Evolutionary conservation across 1,284 basidiomycete species (phyloP), one percentile per base, ranked within the genome.

Genomic region (Baeospora myosura): DNA sequence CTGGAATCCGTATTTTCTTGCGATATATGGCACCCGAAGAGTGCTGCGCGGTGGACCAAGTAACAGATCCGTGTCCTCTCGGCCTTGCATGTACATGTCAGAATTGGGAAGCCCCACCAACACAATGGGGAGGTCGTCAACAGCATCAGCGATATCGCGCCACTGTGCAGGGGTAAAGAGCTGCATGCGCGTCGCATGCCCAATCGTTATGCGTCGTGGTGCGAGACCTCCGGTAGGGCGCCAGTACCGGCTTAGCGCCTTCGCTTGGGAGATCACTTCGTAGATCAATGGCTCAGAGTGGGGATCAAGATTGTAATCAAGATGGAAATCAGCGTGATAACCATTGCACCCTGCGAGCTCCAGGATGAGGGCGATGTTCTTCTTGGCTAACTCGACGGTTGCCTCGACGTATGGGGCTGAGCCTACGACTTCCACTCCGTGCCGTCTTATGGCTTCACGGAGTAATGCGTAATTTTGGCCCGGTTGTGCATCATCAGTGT

Each of bases 1-100:
- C 35, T 66, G 59, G 24, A 81, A 48, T 8, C 66, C 65, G 52
- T 71, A 66, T 38, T 69, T 60, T 43, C 58, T 58, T 43, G 61
- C 60, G 31, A 77, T 57, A 42, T 64, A 57, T 18, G 72, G 68
- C 33, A 76, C 70, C 42, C 74, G 65, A 33, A 81, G 65, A 20
- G 78, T 76, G 41, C 73, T 63, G 45, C 76, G 60, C 20, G 72
- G 73, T 6, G 64, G 58, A 30, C 65, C 65, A 8, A 69, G 50
- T 14, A 63, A 58, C 29, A 54, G 54, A 23, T 59, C 49, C 26
- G 49, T 41, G 10, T 52, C 53, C 16, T 47, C 53, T 35, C 74
- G 62, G 12, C 76, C 77, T 64, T 78, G 76, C 72, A 81, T 81
- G 58, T 80, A 82, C 52, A 79, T 61, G 48, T 83, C 77, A 44